These are phyloP conservation scores for Metschnikowia similis DNA, from an alignment of 805 yeast species.

Conservation along the genomic window DNA sequence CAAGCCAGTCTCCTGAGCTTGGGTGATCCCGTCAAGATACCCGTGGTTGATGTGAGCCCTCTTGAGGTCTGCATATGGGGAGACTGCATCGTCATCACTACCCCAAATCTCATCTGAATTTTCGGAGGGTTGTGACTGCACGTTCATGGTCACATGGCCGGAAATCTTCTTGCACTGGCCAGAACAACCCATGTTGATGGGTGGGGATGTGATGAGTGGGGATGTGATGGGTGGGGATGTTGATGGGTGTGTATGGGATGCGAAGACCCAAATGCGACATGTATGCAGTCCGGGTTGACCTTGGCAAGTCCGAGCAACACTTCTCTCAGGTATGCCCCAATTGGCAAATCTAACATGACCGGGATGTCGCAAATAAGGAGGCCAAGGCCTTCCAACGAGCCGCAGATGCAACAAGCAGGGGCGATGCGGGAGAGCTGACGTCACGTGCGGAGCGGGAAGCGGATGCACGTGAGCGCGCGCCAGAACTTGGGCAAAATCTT, in stretches of 20 bases:
- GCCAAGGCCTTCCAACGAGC: too few relatives aligned
- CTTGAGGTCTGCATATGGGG: constrained; percentile 31
- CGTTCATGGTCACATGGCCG: neutral
- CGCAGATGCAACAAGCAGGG: too few relatives aligned
- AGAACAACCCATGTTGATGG: constrained; percentile 2
- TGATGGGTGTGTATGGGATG: neutral
- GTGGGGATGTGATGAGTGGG: too few relatives aligned
- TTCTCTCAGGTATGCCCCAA: too few relatives aligned
- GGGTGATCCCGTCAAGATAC: constrained; percentile 72
- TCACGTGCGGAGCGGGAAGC: neutral
- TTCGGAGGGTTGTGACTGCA: neutral
- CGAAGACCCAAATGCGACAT: neutral
- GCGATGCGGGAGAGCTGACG: neutral
- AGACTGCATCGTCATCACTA: constrained; percentile 19
- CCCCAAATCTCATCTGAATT: constrained; percentile 34
- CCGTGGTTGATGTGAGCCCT: constrained; percentile 76
- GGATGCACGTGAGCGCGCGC: constrained; percentile 3
- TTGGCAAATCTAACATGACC: too few relatives aligned
- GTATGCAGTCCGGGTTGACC: neutral
- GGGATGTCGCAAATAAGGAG: neutral
- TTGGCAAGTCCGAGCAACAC: too few relatives aligned
- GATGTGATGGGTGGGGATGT: too few relatives aligned
- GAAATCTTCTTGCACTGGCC: neutral
- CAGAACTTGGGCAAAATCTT: neutral
- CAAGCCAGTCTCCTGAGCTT: constrained; percentile 61